Evolutionary conservation across 2,329 filamentous ascomycete species (phyloP).

Genomic region (Zelopaecilomyces penicillatus): DNA sequence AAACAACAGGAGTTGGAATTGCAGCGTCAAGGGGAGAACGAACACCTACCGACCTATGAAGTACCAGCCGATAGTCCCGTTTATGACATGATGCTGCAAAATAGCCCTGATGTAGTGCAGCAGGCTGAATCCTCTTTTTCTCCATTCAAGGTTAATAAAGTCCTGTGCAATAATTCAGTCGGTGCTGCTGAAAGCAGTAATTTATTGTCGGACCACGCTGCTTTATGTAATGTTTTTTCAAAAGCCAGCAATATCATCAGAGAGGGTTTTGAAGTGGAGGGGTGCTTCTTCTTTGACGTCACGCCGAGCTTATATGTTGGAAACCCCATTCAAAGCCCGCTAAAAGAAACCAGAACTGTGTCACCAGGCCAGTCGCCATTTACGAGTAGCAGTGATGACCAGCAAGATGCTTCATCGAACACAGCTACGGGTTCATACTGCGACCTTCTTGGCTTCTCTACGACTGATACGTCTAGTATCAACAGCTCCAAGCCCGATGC

Average conservation of each 20-base stretch:
- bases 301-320: conserved; percentile 11
- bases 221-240: conserved; percentile 23
- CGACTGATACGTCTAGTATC: conserved; percentile 23
- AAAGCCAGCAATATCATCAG: conserved; percentile 36
- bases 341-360: not conserved
- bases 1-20: conserved; percentile 9
- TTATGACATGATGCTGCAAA: too few species aligned
- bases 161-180: too few species aligned
- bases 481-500: conserved; percentile 15
- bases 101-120: too few species aligned
- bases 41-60: too few species aligned
- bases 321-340: not conserved
- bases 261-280: conserved; percentile 32
- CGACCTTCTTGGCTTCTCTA: conserved; percentile 31
- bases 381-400: conserved; percentile 16
- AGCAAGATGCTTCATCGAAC: not conserved
- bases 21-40: not conserved
- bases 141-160: too few species aligned
- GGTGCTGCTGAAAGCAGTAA: too few species aligned
- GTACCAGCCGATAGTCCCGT: too few species aligned
- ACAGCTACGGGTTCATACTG: conserved; percentile 14
- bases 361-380: conserved; percentile 12
- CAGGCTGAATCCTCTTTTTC: too few species aligned
- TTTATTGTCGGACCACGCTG: too few species aligned
- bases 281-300: conserved; percentile 25